Evolutionary conservation across 2,329 filamentous ascomycete species (phyloP), one percentile per base, ranked within the genome.

Genomic region (Ramularia endophylla): DNA sequence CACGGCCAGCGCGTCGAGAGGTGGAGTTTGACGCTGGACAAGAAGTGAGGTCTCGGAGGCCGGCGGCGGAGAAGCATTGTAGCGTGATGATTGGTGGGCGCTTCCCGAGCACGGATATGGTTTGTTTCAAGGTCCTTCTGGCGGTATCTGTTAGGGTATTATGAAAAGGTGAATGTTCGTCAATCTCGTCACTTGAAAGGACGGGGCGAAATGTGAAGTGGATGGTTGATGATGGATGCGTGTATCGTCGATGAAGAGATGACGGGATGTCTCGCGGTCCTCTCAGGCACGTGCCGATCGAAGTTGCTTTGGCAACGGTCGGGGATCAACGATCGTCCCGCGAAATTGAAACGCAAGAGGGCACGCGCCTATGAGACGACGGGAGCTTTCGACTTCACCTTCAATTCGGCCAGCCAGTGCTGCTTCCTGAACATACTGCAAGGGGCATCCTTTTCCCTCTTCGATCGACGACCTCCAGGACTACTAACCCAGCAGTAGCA

Each of bases 1-100:
- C 33, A 52, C 49, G 39, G 30, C 8, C 43, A 47, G 47, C 54
- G 51, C 54, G 43, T 54, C 51, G 37, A 49, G 37, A 47, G 44
- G 46, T 22, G 28, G 35, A 39, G 19, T 15, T 37, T 22, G 29
- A 44, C 39, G 30, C 32, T 27, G 32, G 8, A 16, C 31, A 11
- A 39, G 25, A 43, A 15, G 41, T 46, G 41, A 43, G 37, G 46
- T 52, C 40, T 40, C 39, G 32, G 38, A 33, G 30, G n/a, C 13
- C 12, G 13, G 9, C 8, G 19, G 13, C 9, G 30, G 28, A 7
- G 15, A 12, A 3, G 19, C 5, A 13, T 7, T n/a, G 13, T 40
- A 12, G 2, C 13, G 27, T 18, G 34, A 25, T 37, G 36, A 40
- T 40, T 43, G 44, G 40, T 15, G 27, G 12, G 35, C 35, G 13